These are phyloP conservation scores for Linum tenue DNA, from an alignment of 345 rosid species.

Conservation along the genomic window DNA sequence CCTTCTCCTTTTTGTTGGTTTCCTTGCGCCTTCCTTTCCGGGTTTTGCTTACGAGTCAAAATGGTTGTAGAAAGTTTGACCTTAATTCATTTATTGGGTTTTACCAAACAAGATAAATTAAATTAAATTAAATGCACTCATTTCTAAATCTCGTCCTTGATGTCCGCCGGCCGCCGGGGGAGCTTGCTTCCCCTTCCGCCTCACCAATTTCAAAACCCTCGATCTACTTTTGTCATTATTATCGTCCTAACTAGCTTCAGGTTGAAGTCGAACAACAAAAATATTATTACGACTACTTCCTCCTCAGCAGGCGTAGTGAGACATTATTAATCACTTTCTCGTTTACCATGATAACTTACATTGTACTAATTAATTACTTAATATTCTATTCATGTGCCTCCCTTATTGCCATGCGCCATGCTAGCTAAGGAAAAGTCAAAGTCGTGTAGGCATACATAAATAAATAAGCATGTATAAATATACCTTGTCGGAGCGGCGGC, in stretches of 20 bases:
- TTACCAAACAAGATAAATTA: too few relatives aligned
- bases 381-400: background rate
- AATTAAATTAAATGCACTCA: background rate
- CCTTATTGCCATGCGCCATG: too few relatives aligned
- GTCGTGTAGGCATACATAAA: background rate
- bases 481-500: constrained; percentile 87
- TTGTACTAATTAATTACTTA: too few relatives aligned
- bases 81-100: too few relatives aligned
- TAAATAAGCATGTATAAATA: background rate
- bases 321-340: constrained; percentile 11
- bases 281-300: too few relatives aligned
- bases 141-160: background rate
- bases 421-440: background rate
- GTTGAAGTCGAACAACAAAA: too few relatives aligned
- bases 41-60: background rate
- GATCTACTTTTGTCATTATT: too few relatives aligned
- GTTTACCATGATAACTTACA: constrained; percentile 6
- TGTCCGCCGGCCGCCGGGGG: background rate
- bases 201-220: too few relatives aligned
- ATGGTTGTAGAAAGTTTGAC: too few relatives aligned
- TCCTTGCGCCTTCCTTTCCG: background rate
- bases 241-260: background rate
- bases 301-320: background rate
- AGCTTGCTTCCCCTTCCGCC: background rate
- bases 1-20: background rate